These are phyloP conservation scores for Metschnikowia borealis DNA, from an alignment of 805 yeast species.

Conservation along the genomic window DNA sequence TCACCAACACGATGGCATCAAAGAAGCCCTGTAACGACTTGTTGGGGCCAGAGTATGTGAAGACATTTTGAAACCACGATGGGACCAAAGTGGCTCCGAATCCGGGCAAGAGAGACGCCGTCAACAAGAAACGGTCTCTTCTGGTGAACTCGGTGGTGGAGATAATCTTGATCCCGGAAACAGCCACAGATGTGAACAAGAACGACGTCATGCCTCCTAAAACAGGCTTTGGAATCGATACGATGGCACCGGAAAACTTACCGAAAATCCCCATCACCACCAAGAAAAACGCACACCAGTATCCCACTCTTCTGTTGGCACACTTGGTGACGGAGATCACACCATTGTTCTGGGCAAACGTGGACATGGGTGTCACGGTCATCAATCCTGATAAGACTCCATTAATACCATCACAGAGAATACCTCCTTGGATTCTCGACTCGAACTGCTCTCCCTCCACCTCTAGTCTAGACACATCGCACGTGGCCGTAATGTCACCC, in stretches of 20 bases:
- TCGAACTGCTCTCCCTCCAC: slow-evolving; percentile 82
- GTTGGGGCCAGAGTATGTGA: slow-evolving; percentile 16
- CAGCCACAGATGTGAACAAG: slow-evolving; percentile 19
- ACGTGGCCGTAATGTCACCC: slow-evolving; percentile 92
- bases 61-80: slow-evolving; percentile 15
- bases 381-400: slow-evolving; percentile 72
- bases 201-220: slow-evolving; percentile 20
- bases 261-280: slow-evolving; percentile 84
- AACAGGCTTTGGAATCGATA: slow-evolving; percentile 65
- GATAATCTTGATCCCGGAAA: slow-evolving; percentile 19
- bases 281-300: slow-evolving; percentile 76
- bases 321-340: slow-evolving; percentile 89
- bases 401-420: slow-evolving; percentile 82
- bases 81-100: slow-evolving; percentile 18
- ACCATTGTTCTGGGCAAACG: slow-evolving; percentile 95
- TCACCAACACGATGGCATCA: slow-evolving; percentile 18
- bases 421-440: slow-evolving; percentile 88
- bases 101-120: slow-evolving; percentile 18
- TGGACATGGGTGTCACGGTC: slow-evolving; percentile 86
- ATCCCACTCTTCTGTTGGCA: slow-evolving; percentile 79
- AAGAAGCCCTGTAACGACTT: slow-evolving; percentile 13
- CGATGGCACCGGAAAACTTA: slow-evolving; percentile 48
- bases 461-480: slow-evolving; percentile 82
- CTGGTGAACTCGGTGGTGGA: slow-evolving; percentile 20
- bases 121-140: slow-evolving; percentile 18